A percentile compares a stretch with the other conserved stretches of the same genome.
These are phyloP conservation scores for Mycena metata DNA, from an alignment of 768 basidiomycete genomes.

Conservation along the genomic window DNA sequence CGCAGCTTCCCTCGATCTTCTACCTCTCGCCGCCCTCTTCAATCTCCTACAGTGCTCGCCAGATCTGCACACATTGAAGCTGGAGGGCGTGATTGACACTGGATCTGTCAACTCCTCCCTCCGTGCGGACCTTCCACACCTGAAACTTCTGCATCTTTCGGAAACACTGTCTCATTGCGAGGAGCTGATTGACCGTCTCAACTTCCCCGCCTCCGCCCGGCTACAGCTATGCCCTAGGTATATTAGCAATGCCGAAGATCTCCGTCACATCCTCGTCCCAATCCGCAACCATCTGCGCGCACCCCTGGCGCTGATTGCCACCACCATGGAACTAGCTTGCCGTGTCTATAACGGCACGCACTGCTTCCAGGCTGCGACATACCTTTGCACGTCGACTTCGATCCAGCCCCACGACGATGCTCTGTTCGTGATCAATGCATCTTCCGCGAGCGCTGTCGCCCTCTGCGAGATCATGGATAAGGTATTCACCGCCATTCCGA, in stretches of 20 bases:
- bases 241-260: constrained; percentile 13
- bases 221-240: constrained; percentile 10
- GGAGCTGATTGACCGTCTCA: constrained; percentile 16
- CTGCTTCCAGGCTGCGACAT: constrained; percentile 12
- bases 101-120: constrained; percentile 12
- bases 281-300: constrained; percentile 13
- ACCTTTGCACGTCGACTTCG: constrained; percentile 8
- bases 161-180: constrained; percentile 10
- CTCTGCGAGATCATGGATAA: constrained; percentile 13
- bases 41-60: constrained; percentile 11
- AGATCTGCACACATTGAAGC: constrained; percentile 14
- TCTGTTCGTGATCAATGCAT: constrained; percentile 11
- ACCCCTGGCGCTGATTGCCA: constrained; percentile 9
- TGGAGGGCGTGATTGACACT: constrained; percentile 7
- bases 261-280: constrained; percentile 13
- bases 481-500: constrained; percentile 10
- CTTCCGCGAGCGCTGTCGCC: neutral
- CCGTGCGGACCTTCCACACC: constrained; percentile 5
- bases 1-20: constrained; percentile 12
- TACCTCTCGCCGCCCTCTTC: constrained; percentile 14
- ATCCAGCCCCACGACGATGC: constrained; percentile 13
- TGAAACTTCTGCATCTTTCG: constrained; percentile 14
- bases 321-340: constrained; percentile 7
- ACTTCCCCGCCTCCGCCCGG: constrained; percentile 13
- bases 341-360: constrained; percentile 5